Percentiles rank a stretch among this genome's conserved stretches.
These are phyloP conservation scores for Picocystis salinarum DNA, from an alignment of 139 green algal genomes.

Conservation along the genomic window DNA sequence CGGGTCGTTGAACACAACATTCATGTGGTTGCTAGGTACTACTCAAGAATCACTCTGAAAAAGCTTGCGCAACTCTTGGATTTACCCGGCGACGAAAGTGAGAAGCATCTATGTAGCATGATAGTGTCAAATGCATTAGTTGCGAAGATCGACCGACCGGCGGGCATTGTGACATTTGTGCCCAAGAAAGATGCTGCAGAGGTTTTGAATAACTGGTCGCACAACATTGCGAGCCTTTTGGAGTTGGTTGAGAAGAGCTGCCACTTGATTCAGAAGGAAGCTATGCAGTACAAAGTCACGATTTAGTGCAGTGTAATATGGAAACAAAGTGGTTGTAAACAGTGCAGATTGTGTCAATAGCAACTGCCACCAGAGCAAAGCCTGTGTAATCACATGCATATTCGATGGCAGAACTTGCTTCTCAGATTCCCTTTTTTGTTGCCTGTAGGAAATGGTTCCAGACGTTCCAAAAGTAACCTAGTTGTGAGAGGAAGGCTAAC, in stretches of 20 bases:
- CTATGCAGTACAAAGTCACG: constrained; percentile 64
- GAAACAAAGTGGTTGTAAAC: no score
- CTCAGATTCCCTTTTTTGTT: no score
- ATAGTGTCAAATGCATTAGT: constrained; percentile 56
- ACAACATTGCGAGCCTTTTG: constrained; percentile 60
- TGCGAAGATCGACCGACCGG: constrained; percentile 81
- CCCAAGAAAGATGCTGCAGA: constrained; percentile 22
- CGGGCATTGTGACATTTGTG: constrained; percentile 62
- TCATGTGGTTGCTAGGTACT: constrained; percentile 70
- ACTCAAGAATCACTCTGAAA: constrained; percentile 45
- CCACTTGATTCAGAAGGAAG: constrained; percentile 84
- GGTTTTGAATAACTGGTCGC: constrained; percentile 58
- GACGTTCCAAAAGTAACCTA: no score
- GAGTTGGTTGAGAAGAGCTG: constrained; percentile 71
- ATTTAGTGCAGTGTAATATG: no score
- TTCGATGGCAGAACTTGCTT: no score
- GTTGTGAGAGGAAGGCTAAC: no score
- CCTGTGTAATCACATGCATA: no score
- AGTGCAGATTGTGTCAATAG: no score
- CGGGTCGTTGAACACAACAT: constrained; percentile 89
- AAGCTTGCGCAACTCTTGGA: constrained; percentile 72
- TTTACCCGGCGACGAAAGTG: constrained; percentile 21
- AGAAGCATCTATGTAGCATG: constrained; percentile 77
- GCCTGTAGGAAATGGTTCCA: no score
- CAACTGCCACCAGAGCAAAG: no score